Percentiles rank a stretch among this genome's conserved stretches.
phyloP scores from a whole-genome alignment of 2,329 filamentous ascomycete genomes.

The Ceratocystiopsis minuta region DNA sequence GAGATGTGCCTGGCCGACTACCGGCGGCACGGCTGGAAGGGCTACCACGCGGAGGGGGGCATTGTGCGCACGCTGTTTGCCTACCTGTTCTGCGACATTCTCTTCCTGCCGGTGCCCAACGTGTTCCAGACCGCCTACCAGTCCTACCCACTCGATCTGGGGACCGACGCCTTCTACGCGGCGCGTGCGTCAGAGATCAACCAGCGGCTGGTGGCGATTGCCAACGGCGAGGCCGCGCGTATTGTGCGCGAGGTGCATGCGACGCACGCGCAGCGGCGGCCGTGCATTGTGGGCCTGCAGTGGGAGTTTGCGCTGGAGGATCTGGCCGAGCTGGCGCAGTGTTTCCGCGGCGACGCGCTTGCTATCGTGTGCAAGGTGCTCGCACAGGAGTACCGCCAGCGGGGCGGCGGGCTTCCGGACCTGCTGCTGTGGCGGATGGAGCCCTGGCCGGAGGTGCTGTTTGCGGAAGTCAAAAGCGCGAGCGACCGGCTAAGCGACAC shows the following conservation, averaged over 20 bases:
- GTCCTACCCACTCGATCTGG: slow-evolving; percentile 79
- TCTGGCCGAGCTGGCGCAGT: slow-evolving; percentile 57
- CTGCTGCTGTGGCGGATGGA: slow-evolving; percentile 63
- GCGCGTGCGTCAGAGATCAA: slow-evolving; percentile 81
- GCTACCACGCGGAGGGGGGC: slow-evolving; percentile 82
- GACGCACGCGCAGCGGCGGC: slow-evolving; percentile 48
- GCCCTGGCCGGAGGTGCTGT: slow-evolving; percentile 31
- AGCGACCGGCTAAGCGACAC: slow-evolving; percentile 94
- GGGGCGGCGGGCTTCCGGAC: slow-evolving; percentile 81
- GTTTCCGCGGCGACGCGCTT: slow-evolving; percentile 65
- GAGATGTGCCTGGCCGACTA: slow-evolving; percentile 87
- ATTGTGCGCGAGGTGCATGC: slow-evolving; percentile 53
- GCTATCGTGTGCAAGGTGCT: slow-evolving; percentile 81
- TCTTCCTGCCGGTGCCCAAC: slow-evolving; percentile 87
- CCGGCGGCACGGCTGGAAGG: slow-evolving; percentile 71
- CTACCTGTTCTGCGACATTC: slow-evolving; percentile 80
- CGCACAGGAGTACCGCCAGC: slow-evolving; percentile 80
- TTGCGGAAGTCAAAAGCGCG: slow-evolving; percentile 62
- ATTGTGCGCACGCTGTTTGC: slow-evolving; percentile 82
- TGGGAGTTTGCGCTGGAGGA: slow-evolving; percentile 76
- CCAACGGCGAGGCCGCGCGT: slow-evolving; percentile 55
- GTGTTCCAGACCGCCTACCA: slow-evolving; percentile 95
- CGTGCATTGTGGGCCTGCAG: slow-evolving; percentile 78
- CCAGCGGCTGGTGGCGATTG: slow-evolving; percentile 66
- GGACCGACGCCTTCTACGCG: slow-evolving; percentile 83